phyloP scores from a whole-genome alignment of 2,329 filamentous ascomycete species.

The Mariannaea elegans region DNA sequence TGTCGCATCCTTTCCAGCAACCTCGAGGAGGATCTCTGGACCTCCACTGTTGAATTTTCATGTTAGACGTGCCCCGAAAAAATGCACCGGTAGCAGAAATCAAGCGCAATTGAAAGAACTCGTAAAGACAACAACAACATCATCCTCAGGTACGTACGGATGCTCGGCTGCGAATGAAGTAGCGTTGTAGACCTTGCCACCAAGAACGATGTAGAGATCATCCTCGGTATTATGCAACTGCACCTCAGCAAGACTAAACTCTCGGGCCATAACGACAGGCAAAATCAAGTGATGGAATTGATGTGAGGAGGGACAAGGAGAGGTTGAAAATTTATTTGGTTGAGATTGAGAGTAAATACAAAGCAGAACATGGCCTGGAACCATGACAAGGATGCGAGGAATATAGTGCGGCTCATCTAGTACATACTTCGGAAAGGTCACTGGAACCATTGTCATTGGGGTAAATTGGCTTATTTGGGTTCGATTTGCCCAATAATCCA shows the following conservation, averaged over 20 bases:
- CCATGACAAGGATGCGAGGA: too few species aligned
- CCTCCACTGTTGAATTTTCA: conserved; percentile 12
- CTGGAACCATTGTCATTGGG: too few species aligned
- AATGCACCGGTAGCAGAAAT: too few species aligned
- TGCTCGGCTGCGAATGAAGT: conserved; percentile 15
- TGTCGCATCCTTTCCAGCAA: conserved; percentile 24
- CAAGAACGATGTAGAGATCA: conserved; percentile 20
- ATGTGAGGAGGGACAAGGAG: background rate
- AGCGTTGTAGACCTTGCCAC: conserved; percentile 16
- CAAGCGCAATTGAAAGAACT: too few species aligned
- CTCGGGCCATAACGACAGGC: conserved; percentile 1
- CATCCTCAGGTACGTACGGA: conserved; percentile 8
- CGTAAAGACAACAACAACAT: too few species aligned
- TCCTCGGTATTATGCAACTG: conserved; percentile 12
- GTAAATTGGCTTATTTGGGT: too few species aligned
- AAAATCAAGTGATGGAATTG: background rate
- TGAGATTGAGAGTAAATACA: too few species aligned
- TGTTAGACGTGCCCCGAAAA: background rate
- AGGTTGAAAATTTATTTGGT: too few species aligned
- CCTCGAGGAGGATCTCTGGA: conserved; percentile 19
- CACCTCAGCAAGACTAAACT: conserved; percentile 13
- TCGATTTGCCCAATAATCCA: too few species aligned
- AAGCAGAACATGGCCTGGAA: too few species aligned
- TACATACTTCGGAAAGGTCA: too few species aligned
- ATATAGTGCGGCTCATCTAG: too few species aligned